A percentile compares a stretch with the other conserved stretches of the same genome.
Conservation (phyloP, 1,139 yeast genomes). For the Candida buenavistaensis region DNA sequence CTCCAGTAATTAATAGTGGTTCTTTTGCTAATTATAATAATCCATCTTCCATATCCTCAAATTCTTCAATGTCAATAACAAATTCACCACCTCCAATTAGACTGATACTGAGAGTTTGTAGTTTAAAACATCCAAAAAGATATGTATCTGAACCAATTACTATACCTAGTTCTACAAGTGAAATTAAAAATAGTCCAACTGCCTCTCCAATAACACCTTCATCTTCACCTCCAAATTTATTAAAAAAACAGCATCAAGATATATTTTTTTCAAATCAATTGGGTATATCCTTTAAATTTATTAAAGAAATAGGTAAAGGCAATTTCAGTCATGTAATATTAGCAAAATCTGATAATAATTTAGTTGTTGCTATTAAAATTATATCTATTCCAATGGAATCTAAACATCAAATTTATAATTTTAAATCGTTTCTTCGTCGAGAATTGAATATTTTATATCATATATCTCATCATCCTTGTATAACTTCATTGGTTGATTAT, state of each 20-base stretch:
- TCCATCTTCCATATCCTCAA: constrained; percentile 3
- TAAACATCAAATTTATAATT: constrained; percentile 29
- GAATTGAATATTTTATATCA: constrained; percentile 67
- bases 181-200: constrained; percentile 7
- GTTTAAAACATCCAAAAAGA: constrained; percentile 38
- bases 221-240: constrained; percentile 8
- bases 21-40: constrained; percentile 18
- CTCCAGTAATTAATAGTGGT: constrained; percentile 54
- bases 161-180: constrained; percentile 11
- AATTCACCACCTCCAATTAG: constrained; percentile 5
- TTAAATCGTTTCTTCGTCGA: constrained; percentile 70
- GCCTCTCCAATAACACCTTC: constrained; percentile 14
- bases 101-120: constrained; percentile 24
- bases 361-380: constrained; percentile 43
- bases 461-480: constrained; percentile 47
- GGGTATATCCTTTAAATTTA: constrained; percentile 21
- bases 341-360: constrained; percentile 24
- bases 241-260: constrained; percentile 1
- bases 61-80: constrained; percentile 2
- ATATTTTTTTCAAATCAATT: constrained; percentile 17
- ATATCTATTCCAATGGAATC: constrained; percentile 34
- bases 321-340: constrained; percentile 59
- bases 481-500: constrained; percentile 36
- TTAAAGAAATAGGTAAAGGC: constrained; percentile 52
- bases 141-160: constrained; percentile 24